phyloP scores from a whole-genome alignment of 768 basidiomycete species.

The Auricularia sp. region DNA sequence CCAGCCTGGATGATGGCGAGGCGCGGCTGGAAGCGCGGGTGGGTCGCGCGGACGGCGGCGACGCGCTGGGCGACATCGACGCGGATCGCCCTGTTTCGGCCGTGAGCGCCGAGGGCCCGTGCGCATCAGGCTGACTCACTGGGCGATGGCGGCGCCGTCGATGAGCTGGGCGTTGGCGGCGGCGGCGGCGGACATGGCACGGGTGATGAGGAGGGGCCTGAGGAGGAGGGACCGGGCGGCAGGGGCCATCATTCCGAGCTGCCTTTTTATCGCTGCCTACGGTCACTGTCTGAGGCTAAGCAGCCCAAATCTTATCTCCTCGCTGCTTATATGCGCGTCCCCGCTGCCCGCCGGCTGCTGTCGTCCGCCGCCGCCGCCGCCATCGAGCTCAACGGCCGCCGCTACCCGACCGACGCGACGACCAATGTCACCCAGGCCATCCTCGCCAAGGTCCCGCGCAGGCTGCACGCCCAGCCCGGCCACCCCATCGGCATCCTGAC shows the following conservation, averaged over 20 bases:
- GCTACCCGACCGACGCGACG: slow-evolving; percentile 64
- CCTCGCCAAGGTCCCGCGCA: slow-evolving; percentile 64
- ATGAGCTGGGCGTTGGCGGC: slow-evolving; percentile 41
- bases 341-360: background rate
- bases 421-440: slow-evolving; percentile 86
- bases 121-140: slow-evolving; percentile 36
- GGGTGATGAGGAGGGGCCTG: background rate
- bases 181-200: background rate
- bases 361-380: background rate
- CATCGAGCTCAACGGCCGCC: slow-evolving; percentile 40
- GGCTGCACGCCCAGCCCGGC: slow-evolving; percentile 60
- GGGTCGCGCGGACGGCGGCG: slow-evolving; percentile 45
- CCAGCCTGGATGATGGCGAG: slow-evolving; percentile 93
- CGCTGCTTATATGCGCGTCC: too few species aligned
- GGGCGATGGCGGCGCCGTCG: slow-evolving; percentile 77
- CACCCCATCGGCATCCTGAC: slow-evolving; percentile 88
- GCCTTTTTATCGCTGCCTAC: background rate
- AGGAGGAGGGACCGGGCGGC: background rate
- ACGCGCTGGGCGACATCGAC: slow-evolving; percentile 64
- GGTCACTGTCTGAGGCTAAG: background rate
- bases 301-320: too few species aligned
- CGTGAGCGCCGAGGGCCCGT: slow-evolving; percentile 4
- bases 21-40: slow-evolving; percentile 84
- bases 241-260: background rate
- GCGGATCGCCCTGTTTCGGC: slow-evolving; percentile 61